A percentile compares a stretch with the other conserved stretches of the same genome.
These are phyloP conservation scores for Euphorbia peplus DNA, from an alignment of 345 rosid genomes.

Conservation along the genomic window DNA sequence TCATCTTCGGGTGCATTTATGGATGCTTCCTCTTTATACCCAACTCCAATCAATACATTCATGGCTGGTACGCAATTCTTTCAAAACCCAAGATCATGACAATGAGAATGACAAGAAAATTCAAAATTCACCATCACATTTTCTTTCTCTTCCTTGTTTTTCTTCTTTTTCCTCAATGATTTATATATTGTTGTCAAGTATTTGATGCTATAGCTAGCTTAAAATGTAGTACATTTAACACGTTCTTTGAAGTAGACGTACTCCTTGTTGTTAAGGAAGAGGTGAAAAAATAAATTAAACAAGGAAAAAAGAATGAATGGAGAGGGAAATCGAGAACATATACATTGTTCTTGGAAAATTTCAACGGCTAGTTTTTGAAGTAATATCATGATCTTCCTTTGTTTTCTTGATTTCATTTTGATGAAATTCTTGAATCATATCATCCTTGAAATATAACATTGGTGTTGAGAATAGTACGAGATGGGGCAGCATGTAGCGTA, in stretches of 20 bases:
- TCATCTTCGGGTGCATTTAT: slow-evolving; percentile 32
- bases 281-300: background rate
- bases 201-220: slow-evolving; percentile 10
- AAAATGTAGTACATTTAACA: slow-evolving; percentile 16
- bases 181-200: slow-evolving; percentile 8
- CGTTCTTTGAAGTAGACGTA: slow-evolving; percentile 29
- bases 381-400: background rate
- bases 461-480: slow-evolving; percentile 7
- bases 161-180: slow-evolving; percentile 6
- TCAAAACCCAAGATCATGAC: slow-evolving; percentile 49
- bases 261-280: background rate
- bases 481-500: slow-evolving; percentile 12
- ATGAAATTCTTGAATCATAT: background rate
- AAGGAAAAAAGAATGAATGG: background rate
- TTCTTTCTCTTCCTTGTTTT: slow-evolving; percentile 16
- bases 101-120: background rate
- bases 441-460: slow-evolving; percentile 15
- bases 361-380: slow-evolving; percentile 15
- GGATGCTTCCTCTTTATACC: slow-evolving; percentile 55
- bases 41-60: slow-evolving; percentile 48
- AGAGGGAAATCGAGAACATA: slow-evolving; percentile 16
- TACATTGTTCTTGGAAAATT: slow-evolving; percentile 18
- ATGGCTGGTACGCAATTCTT: slow-evolving; percentile 76
- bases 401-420: background rate
- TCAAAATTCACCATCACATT: background rate